Evolutionary conservation across 371 early-diverging fungal species (phyloP), one percentile per base, ranked within the genome.

Genomic region (Thermomucor indicae-seudaticae): DNA sequence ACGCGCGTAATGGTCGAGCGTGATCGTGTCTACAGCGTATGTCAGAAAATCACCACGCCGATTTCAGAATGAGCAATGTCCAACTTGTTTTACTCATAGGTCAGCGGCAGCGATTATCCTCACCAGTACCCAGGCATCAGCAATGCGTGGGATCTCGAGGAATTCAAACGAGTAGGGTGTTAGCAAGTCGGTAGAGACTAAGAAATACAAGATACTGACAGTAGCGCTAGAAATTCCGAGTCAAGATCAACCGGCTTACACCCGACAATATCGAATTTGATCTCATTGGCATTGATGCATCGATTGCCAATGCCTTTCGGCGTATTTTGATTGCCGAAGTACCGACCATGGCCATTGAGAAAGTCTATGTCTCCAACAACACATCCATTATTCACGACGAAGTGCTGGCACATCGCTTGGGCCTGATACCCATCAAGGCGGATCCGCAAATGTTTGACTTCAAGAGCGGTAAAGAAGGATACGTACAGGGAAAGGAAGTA

Each of bases 271-370:
- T 95, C 66, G 96, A 97, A 73, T 97, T 98, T 70, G 98, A 98
- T 62, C 68, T 99, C 62, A 83, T 93, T 49, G 96, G 97, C 35
- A 65, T 96, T 30, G 95, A 95, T 60, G 92, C 96, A 22, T 84
- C 96, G 16, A 82, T 98, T 53, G 97, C 97, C 40, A 99, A 99
- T 66, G 95, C 98, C 17, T 80, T 99, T 60, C 80, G 99, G 47
- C 75, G 99, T 40, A 93, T 97, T 31, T 63, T 99, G 80, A 93
- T 99, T 52, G 88, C 96, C 2, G 98, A 96, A 76, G 88, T 88
- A 64, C 96, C 98, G 20, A 94, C 97, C 0, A 89, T 97, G 93
- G 99, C 99, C 7, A 97, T 99, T 44, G 99, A 99, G 62, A 84
- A 88, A 38, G 97, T 99, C 11, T 96, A 85, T 65, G 84, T 99